Conservation (phyloP, 169 alveolate species). For the Plasmodium adleri region DNA sequence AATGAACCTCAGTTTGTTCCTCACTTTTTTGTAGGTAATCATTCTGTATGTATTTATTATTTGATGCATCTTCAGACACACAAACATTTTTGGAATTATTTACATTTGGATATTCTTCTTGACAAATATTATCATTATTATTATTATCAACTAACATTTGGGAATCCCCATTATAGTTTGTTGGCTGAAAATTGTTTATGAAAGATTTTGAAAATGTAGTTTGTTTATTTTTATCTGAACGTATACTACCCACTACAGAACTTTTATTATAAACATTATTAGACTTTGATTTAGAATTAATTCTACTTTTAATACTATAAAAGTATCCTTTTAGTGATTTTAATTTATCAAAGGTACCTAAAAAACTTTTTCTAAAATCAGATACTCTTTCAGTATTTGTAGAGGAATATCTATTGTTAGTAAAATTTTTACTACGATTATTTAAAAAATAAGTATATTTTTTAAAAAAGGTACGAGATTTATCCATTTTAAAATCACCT, state of each 20-base stretch:
- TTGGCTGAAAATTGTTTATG: not conserved
- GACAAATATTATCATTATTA: not conserved
- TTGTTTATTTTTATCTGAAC: not conserved
- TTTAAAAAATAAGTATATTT: slow-evolving; percentile 59
- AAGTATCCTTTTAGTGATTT: slow-evolving; percentile 24
- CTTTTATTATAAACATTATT: slow-evolving; percentile 32
- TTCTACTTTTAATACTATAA: slow-evolving; percentile 15
- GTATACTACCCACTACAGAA: slow-evolving; percentile 6
- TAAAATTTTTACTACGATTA: slow-evolving; percentile 25
- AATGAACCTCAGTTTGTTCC: too few relatives aligned
- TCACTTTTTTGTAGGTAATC: too few relatives aligned
- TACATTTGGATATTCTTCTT: not conserved
- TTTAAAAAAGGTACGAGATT: slow-evolving; percentile 57
- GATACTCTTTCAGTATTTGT: slow-evolving; percentile 22
- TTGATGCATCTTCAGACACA: not conserved
- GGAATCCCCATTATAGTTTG: not conserved
- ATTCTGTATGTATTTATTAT: too few relatives aligned
- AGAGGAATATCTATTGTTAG: slow-evolving; percentile 16
- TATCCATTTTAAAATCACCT: slow-evolving; percentile 31
- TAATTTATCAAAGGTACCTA: slow-evolving; percentile 46
- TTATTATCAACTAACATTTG: not conserved
- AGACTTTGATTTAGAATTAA: slow-evolving; percentile 1
- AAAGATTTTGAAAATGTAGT: not conserved
- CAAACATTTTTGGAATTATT: not conserved
- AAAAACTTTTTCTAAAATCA: slow-evolving; percentile 23